These are phyloP conservation scores for Quercus parvula DNA, from an alignment of 306 rosid species.

Conservation along the genomic window DNA sequence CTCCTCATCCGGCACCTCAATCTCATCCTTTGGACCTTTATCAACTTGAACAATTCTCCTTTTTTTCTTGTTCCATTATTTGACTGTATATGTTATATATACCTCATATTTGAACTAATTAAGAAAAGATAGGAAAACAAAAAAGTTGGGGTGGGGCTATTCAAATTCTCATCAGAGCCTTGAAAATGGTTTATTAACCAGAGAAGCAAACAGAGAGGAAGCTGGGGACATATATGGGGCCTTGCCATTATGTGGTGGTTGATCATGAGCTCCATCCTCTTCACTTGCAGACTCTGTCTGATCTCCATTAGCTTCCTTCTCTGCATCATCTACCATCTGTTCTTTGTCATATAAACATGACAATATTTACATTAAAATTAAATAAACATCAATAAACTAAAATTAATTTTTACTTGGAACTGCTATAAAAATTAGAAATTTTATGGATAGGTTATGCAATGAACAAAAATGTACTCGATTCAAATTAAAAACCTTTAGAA, in stretches of 20 bases:
- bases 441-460: background rate
- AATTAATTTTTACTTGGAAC: background rate
- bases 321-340: slow-evolving; percentile 32
- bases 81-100: no score
- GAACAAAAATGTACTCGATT: background rate
- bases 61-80: no score
- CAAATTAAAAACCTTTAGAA: no score
- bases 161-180: background rate
- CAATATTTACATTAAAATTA: background rate
- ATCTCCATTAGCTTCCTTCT: slow-evolving; percentile 14
- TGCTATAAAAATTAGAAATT: background rate
- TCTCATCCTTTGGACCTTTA: no score
- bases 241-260: background rate
- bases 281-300: background rate
- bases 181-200: background rate
- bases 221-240: background rate
- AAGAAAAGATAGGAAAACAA: no score
- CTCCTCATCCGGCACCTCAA: no score
- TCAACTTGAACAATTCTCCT: no score
- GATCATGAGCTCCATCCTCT: background rate
- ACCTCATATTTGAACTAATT: no score
- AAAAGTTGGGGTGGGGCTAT: no score
- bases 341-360: background rate
- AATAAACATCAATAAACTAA: background rate
- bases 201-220: background rate